Base-by-base conservation (phyloP, 345 rosid genomes). In the Lumnitzera racemosa region DNA sequence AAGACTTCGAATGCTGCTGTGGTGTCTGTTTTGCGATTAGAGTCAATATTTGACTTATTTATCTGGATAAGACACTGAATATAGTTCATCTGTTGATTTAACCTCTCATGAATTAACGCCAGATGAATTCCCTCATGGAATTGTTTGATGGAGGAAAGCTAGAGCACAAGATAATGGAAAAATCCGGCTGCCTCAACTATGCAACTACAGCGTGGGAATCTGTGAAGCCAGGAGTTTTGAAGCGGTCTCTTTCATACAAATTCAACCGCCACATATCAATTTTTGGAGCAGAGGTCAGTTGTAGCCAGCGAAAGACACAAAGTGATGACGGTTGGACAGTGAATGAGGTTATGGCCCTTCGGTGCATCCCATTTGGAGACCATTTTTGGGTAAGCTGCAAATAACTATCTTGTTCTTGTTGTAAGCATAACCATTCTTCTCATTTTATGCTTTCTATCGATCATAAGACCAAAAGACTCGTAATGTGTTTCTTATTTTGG, bases 251-350 rank as follows among this genome's bases (percentile, higher is more conserved):
- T 49, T 70, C 88, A 11, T 87, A 85, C 77, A 87, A 66, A 50
- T 89, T 83, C 79, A 83, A 68, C 25, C 84, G 71, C 56, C 66
- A 78, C 25, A 80, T 92, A 15, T 92, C 97, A 24, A 82, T 80
- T 54, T 87, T 89, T 50, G 97, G 86, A 73, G 97, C 89, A 49
- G 89, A 87, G 72, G 98, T 87, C 49, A 72, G 77, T 24, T 70
- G 83, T 72, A 69, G 74, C 12, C 98, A 89, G 61, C 89, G 75
- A 72, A 87, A 81, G 70, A 67, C 64, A 58, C 65, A 72, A 12
- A 72, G 70, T 23, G 67, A 76, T 57, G 83, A 67, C 47, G 96
- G 94, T 11, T 92, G 88, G 94, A 74, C 78, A 47, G 60, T 92
- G 24, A 74, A 81, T 13, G 96, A 89, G 72, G 81, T 77, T 62